Evolutionary conservation across 306 rosid species (phyloP).

Genomic region (Begonia loranthoides): DNA sequence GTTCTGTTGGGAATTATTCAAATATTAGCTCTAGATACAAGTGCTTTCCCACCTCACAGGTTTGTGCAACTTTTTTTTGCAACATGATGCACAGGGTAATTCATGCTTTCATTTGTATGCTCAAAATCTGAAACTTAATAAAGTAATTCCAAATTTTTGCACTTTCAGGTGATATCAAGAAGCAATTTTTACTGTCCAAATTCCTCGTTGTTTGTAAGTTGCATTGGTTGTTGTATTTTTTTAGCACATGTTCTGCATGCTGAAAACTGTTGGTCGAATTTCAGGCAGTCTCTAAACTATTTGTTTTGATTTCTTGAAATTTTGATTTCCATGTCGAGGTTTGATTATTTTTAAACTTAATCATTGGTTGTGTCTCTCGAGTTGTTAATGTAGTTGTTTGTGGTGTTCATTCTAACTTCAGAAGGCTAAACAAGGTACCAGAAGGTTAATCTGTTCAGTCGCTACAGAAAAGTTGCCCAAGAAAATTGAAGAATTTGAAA

Average conservation of each 20-base stretch:
- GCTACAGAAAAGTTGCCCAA: constrained; percentile 49
- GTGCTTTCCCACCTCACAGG: constrained; percentile 51
- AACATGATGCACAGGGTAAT: not conserved
- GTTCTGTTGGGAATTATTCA: constrained; percentile 25
- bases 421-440: constrained; percentile 38
- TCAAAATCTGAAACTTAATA: not conserved
- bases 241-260: not conserved
- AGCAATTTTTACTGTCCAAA: constrained; percentile 20
- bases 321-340: not conserved
- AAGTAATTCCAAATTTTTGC: constrained; percentile 1
- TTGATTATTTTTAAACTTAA: not conserved
- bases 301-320: not conserved
- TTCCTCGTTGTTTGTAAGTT: constrained; percentile 44
- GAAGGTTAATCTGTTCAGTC: constrained; percentile 64
- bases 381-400: not conserved
- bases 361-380: not conserved
- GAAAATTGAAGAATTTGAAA: constrained; percentile 54
- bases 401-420: constrained; percentile 20
- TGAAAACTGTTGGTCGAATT: not conserved
- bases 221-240: constrained; percentile 6
- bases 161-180: constrained; percentile 30
- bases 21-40: constrained; percentile 31
- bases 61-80: constrained; percentile 12
- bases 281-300: not conserved
- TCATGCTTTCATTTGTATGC: not conserved